Percentiles rank a stretch among this genome's conserved stretches.
Evolutionary conservation across 2,329 filamentous ascomycete species (phyloP).

Genomic region (Botrytis tulipae): DNA sequence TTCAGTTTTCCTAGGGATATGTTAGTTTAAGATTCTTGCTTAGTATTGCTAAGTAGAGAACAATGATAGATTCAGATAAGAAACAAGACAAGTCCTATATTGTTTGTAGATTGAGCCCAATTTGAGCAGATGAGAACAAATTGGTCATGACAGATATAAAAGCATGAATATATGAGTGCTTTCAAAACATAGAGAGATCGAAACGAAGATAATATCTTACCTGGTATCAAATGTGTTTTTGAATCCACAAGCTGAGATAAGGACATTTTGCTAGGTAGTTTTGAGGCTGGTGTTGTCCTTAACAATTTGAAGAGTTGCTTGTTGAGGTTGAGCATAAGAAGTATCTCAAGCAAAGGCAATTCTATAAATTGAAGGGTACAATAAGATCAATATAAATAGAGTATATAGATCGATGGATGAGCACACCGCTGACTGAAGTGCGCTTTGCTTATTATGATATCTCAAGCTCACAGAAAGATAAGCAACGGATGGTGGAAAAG

Average conservation of each 20-base stretch:
- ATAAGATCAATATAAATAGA: not conserved
- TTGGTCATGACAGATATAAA: not conserved
- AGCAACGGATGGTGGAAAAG: not conserved
- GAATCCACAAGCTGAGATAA: conserved; percentile 35
- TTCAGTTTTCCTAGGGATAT: conserved; percentile 62
- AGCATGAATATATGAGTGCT: not conserved
- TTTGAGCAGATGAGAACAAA: not conserved
- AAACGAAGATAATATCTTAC: conserved; percentile 8
- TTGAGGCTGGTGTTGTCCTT: not conserved
- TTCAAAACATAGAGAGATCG: not conserved
- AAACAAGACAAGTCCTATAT: not conserved
- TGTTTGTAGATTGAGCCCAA: not conserved
- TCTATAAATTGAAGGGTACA: not conserved
- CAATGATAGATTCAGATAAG: not conserved
- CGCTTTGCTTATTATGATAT: not conserved
- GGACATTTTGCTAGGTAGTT: conserved; percentile 26
- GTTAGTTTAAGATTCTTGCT: conserved; percentile 10
- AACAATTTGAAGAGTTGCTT: conserved; percentile 1
- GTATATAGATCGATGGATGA: not conserved
- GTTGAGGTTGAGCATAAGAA: conserved; percentile 8
- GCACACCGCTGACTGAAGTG: not conserved
- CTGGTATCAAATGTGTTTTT: conserved; percentile 24
- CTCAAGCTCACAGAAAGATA: not conserved
- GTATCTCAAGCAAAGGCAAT: not conserved
- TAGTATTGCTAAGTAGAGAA: too few relatives aligned